Evolutionary conservation across 73 alveolate species (phyloP).

Genomic region (Tetrahymena elliotti): DNA sequence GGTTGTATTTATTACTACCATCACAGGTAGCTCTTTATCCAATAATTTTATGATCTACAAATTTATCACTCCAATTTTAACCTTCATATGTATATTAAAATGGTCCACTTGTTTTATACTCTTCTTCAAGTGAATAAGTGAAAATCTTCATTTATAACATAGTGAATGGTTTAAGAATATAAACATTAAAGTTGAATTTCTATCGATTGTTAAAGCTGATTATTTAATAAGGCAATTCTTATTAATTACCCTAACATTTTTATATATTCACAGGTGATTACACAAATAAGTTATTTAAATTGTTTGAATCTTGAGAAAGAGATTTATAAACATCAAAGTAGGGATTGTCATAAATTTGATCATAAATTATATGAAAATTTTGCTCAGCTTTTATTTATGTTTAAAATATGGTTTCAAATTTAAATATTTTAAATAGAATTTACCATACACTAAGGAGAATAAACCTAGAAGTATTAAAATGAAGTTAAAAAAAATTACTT

Average conservation of each 20-base stretch:
- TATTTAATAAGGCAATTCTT: background rate
- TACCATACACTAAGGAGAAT: background rate
- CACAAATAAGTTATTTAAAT: background rate
- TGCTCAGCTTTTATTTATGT: background rate
- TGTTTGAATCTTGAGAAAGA: background rate
- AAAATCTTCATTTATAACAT: background rate
- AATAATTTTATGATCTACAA: background rate
- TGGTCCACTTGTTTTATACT: background rate
- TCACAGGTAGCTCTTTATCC: background rate
- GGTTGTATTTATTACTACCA: background rate
- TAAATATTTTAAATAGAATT: background rate
- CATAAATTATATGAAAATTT: background rate
- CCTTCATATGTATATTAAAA: background rate
- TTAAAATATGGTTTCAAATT: background rate
- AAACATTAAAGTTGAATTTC: background rate
- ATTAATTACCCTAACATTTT: background rate
- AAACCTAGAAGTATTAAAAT: too few species aligned
- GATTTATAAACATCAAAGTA: background rate
- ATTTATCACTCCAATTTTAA: background rate
- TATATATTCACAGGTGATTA: background rate
- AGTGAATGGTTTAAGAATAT: background rate
- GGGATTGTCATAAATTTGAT: background rate
- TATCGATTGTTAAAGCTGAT: background rate
- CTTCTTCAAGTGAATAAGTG: background rate
- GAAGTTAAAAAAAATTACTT: too few species aligned